These are phyloP conservation scores for Phalaenopsis equestris DNA, from an alignment of 106 monocot species.

Conservation along the genomic window DNA sequence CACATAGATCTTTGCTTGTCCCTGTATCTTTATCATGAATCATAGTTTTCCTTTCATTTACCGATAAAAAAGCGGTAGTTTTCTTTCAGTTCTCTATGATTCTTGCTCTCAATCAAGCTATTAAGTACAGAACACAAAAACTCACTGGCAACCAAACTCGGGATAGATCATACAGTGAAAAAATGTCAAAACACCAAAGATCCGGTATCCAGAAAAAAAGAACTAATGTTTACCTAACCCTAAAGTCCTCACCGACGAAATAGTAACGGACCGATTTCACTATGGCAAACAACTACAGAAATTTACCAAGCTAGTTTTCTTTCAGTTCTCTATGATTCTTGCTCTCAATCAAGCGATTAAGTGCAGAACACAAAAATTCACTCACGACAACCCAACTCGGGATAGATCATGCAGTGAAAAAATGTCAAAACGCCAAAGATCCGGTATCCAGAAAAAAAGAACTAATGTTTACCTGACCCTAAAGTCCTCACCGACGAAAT, in stretches of 20 bases:
- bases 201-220: background rate
- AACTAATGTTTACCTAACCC: background rate
- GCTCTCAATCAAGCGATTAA: background rate
- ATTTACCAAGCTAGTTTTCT: background rate
- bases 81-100: too few species aligned
- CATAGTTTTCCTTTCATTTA: too few species aligned
- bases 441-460: background rate
- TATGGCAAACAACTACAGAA: background rate
- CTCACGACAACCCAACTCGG: background rate
- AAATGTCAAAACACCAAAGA: background rate
- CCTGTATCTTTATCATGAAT: too few species aligned
- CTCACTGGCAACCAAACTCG: background rate
- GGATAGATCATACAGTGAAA: background rate
- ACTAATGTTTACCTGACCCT: background rate
- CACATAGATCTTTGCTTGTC: too few species aligned
- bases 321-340: too few species aligned
- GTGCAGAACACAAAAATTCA: background rate
- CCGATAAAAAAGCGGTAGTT: too few species aligned
- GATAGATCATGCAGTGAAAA: background rate
- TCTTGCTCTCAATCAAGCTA: too few species aligned
- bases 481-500: background rate
- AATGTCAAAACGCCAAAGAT: background rate
- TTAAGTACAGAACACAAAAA: background rate
- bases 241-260: background rate
- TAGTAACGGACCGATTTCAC: background rate